Evolutionary conservation across 345 rosid species (phyloP), one percentile per base, ranked within the genome.

Genomic region (Gossypium bickii): DNA sequence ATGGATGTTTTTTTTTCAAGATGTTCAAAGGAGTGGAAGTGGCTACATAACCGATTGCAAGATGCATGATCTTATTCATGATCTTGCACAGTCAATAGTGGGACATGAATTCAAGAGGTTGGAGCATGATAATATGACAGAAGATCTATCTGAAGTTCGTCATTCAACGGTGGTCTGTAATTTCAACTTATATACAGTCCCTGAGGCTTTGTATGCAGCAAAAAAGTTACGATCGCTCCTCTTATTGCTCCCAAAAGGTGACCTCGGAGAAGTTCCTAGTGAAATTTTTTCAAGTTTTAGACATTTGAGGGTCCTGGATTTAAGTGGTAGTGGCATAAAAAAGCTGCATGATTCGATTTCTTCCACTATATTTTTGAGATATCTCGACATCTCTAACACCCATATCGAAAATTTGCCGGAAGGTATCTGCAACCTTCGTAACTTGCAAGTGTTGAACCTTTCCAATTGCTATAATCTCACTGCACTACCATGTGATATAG

Each of bases 1-100:
- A 41, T 70, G 63, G 74, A 73, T 44, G 72, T 68, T 60, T 12
- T 83, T 80, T 58, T 80, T 78, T 34, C 78, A 75, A 80, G 83
- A 73, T 17, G 48, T 17, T 17, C 16, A 53, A 4, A 22, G 13
- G 6, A 13, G 16, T 18, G 44, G 29, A 13, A 57, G 22, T 49
- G 77, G 34, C 25, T 47, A 48, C 29, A 48, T 24, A 9, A 16
- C 0, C 20, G 51, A 45, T 0, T 81, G 75, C 48, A 77, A 77
- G 45, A 74, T 85, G 82, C 83, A 84, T 74, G 79, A 68, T 75
- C 79, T 81, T n/a, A 75, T 81, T 15, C 83, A 79, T 12, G 81
- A 84, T 75, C 83, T 84, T 41, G 73, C 60, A 17, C 73, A 29
- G 18, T 69, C 73, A 10, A 51, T 69, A 16, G 73, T 51, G 60